Evolutionary conservation across 2,329 filamentous ascomycete genomes (phyloP).

Genomic region (Trichoderma afroharzianum): DNA sequence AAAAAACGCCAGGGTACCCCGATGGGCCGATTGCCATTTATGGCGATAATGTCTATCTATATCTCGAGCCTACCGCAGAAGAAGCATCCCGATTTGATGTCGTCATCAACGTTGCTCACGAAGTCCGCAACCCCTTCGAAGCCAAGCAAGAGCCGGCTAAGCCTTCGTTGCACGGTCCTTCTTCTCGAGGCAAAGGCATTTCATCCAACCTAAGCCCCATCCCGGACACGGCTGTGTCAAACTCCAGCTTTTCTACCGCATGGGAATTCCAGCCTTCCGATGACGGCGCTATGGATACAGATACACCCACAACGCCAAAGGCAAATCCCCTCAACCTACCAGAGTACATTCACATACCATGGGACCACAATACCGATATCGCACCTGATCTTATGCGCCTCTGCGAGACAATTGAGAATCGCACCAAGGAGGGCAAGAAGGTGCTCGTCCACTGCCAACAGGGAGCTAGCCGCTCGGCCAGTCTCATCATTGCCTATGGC

Average conservation of each 20-base stretch:
- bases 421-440: conserved; percentile 69
- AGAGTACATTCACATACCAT: conserved; percentile 82
- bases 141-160: conserved; percentile 25
- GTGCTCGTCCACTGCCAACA: conserved; percentile 84
- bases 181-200: conserved; percentile 1
- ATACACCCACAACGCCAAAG: conserved; percentile 55
- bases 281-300: conserved; percentile 37
- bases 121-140: conserved; percentile 73
- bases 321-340: conserved; percentile 52
- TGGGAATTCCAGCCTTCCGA: conserved; percentile 51
- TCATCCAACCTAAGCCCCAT: conserved; percentile 33
- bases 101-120: conserved; percentile 78
- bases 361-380: conserved; percentile 88
- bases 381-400: conserved; percentile 70
- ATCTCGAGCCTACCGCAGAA: conserved; percentile 73
- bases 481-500: conserved; percentile 81
- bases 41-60: conserved; percentile 71
- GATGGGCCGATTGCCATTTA: conserved; percentile 81
- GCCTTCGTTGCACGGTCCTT: conserved; percentile 4
- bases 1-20: conserved; percentile 78
- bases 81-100: conserved; percentile 77
- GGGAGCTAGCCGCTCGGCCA: conserved; percentile 79
- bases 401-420: conserved; percentile 71
- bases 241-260: conserved; percentile 57
- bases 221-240: conserved; percentile 55